Percentiles rank a stretch among this genome's conserved stretches.
These are phyloP conservation scores for Komagataella pseudopastoris DNA, from an alignment of 805 yeast species.

Conservation along the genomic window DNA sequence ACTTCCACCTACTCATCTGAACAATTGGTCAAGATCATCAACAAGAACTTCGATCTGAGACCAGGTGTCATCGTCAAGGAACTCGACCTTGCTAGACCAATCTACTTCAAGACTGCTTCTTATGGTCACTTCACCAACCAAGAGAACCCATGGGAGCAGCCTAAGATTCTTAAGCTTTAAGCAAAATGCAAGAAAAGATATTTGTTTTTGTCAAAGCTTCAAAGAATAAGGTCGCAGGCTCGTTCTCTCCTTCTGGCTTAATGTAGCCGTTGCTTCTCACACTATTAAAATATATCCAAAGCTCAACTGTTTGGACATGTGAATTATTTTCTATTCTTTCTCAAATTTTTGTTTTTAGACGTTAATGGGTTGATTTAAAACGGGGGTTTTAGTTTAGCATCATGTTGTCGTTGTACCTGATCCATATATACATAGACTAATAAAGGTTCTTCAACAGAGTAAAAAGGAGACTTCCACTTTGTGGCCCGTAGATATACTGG, in stretches of 20 bases:
- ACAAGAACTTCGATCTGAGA: constrained; percentile 94
- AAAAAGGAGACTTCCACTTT: background rate
- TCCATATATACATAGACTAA: background rate
- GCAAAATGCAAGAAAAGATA: constrained; percentile 1
- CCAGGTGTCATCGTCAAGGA: constrained; percentile 98
- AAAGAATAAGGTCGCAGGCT: background rate
- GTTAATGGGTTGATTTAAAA: background rate
- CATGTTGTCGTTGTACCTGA: background rate
- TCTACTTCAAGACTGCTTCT: constrained; percentile 97
- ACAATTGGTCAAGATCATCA: constrained; percentile 83
- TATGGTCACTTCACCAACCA: constrained; percentile 99
- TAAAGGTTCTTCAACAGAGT: background rate
- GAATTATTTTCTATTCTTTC: constrained; percentile 4
- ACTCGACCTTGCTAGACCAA: constrained; percentile 96
- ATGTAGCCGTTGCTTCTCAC: background rate
- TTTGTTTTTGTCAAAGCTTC: background rate
- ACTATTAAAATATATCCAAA: background rate
- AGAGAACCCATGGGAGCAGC: constrained; percentile 97
- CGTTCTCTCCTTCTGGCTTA: background rate
- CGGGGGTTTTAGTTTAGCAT: constrained; percentile 1
- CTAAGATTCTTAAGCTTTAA: constrained; percentile 63
- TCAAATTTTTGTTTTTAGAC: constrained; percentile 1
- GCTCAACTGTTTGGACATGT: constrained; percentile 1
- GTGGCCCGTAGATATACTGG: background rate
- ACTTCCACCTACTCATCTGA: constrained; percentile 83